Percentiles rank a stretch among this genome's conserved stretches.
Evolutionary conservation across 1,139 yeast genomes (phyloP).

Genomic region (Diutina mesorugosa): DNA sequence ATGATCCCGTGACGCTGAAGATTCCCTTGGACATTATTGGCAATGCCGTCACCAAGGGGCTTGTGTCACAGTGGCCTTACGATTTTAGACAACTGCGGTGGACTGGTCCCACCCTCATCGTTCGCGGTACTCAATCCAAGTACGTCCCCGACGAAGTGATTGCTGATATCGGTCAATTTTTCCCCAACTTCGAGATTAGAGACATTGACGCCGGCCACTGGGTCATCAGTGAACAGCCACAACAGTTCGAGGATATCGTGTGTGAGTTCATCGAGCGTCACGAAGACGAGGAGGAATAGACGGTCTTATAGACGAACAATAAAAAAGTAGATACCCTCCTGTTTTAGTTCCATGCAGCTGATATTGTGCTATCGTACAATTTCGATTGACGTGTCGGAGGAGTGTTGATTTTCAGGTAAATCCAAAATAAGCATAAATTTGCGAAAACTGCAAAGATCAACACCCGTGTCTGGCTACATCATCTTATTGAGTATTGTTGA

Average conservation of each 20-base stretch:
- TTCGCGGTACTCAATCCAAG: constrained; percentile 65
- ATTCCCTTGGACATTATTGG: constrained; percentile 64
- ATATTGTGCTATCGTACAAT: too few species aligned
- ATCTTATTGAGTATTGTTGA: too few species aligned
- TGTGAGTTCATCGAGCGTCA: constrained; percentile 54
- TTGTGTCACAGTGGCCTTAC: constrained; percentile 71
- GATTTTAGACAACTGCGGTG: constrained; percentile 41
- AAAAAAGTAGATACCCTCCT: too few species aligned
- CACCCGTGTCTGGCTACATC: too few species aligned
- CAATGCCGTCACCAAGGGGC: constrained; percentile 46
- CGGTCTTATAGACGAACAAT: not conserved
- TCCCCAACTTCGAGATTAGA: constrained; percentile 63
- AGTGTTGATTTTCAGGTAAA: too few species aligned
- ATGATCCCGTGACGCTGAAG: constrained; percentile 26
- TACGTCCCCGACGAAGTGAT: constrained; percentile 83
- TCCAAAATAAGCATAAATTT: too few species aligned
- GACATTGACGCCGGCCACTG: constrained; percentile 87
- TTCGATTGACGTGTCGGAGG: too few species aligned
- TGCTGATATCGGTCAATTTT: constrained; percentile 62
- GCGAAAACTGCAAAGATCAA: too few species aligned
- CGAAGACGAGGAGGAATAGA: constrained; percentile 22
- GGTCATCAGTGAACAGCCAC: constrained; percentile 73
- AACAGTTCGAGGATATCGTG: constrained; percentile 47
- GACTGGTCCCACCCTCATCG: constrained; percentile 63
- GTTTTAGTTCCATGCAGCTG: too few species aligned